phyloP scores from a whole-genome alignment of 768 basidiomycete genomes.

The Pilatotrama ljubarskyi region DNA sequence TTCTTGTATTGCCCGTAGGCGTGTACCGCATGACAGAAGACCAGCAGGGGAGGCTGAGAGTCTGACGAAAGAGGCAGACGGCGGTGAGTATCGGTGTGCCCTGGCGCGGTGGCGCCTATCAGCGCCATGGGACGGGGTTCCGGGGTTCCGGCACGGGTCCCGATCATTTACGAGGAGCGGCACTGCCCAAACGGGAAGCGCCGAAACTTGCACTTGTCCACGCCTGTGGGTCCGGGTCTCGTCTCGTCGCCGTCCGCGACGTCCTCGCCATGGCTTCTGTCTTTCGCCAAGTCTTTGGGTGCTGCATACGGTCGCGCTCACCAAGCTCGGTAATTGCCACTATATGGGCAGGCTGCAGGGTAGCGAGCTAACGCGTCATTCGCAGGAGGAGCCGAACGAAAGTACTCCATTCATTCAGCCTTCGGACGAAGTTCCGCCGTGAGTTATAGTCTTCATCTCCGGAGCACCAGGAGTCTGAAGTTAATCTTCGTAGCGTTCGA shows the following conservation, averaged over 20 bases:
- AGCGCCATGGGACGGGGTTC: not conserved
- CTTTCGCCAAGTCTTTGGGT: conserved; percentile 25
- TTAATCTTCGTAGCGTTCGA: conserved; percentile 4
- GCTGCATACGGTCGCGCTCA: conserved; percentile 24
- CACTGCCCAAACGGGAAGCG: conserved; percentile 7
- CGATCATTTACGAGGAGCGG: not conserved
- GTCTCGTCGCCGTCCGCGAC: conserved; percentile 13
- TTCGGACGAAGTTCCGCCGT: conserved; percentile 30
- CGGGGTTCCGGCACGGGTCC: not conserved
- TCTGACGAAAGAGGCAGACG: conserved; percentile 4
- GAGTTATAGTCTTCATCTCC: conserved; percentile 14
- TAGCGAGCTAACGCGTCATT: not conserved
- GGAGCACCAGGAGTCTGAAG: not conserved
- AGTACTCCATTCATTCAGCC: conserved; percentile 35
- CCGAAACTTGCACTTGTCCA: conserved; percentile 15
- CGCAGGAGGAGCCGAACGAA: conserved; percentile 33
- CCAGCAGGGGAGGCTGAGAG: not conserved
- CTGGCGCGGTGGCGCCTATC: conserved; percentile 5
- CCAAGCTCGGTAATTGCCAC: conserved; percentile 2
- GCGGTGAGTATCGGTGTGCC: conserved; percentile 10
- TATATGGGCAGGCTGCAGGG: not conserved
- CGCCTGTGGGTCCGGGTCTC: conserved; percentile 3
- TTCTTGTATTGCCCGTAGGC: not conserved
- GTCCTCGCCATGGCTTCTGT: conserved; percentile 27
- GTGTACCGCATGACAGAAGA: not conserved